Conservation (phyloP, 2,329 filamentous ascomycete genomes). For the Peltaster fructicola region DNA sequence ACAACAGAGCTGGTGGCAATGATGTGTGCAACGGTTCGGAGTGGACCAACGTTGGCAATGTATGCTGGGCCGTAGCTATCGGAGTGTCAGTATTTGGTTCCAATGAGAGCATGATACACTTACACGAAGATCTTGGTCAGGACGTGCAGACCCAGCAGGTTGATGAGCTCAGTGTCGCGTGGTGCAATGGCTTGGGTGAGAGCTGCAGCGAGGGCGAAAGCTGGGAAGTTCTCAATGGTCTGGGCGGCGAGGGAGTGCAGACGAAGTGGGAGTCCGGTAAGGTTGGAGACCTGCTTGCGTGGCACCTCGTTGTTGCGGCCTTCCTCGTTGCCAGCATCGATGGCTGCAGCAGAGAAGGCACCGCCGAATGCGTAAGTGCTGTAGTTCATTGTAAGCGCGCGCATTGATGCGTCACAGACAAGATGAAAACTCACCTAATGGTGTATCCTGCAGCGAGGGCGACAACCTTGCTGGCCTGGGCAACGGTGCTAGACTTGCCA, state of each 20-base stretch:
- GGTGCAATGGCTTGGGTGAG: constrained; percentile 15
- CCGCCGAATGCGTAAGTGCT: constrained; percentile 15
- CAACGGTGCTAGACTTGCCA: constrained; percentile 6
- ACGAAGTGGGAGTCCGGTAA: constrained; percentile 12
- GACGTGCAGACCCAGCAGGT: constrained; percentile 16
- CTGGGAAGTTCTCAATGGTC: constrained; percentile 14
- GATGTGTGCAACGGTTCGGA: constrained; percentile 11
- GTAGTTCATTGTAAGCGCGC: no score
- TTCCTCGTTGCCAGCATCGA: constrained; percentile 9
- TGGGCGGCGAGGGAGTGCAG: constrained; percentile 13
- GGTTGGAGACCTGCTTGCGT: constrained; percentile 7
- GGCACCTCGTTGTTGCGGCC: constrained; percentile 14
- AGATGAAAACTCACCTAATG: no score
- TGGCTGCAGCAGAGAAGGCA: constrained; percentile 12
- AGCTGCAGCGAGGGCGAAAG: constrained; percentile 12
- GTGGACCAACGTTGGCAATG: constrained; percentile 9
- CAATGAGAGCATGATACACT: constrained; percentile 4
- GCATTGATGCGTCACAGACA: no score
- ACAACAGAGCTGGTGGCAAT: constrained; percentile 13
- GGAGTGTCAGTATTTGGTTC: background rate
- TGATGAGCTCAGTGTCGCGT: constrained; percentile 12
- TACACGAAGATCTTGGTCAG: constrained; percentile 14
- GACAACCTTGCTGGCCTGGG: constrained; percentile 13
- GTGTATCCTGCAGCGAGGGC: constrained; percentile 14
- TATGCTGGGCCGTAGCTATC: constrained; percentile 12